These are phyloP conservation scores for Phyllosticta ampelicida DNA, from an alignment of 2,329 filamentous ascomycete genomes.

Conservation along the genomic window DNA sequence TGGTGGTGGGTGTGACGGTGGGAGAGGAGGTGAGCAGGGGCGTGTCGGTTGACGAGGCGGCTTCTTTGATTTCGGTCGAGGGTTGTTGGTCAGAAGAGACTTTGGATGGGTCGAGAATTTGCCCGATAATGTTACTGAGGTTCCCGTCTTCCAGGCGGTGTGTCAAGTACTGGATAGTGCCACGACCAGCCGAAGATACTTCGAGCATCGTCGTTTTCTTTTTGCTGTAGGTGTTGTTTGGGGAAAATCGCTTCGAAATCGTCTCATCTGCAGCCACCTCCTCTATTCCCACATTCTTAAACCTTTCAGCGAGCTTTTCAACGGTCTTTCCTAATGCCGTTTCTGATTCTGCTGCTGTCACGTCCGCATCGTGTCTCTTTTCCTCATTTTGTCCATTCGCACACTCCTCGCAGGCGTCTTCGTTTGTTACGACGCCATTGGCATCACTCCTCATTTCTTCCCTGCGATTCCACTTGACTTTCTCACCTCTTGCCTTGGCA, in stretches of 20 bases:
- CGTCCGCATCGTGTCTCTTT: not conserved
- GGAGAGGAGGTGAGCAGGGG: slow-evolving; percentile 18
- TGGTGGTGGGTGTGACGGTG: slow-evolving; percentile 18
- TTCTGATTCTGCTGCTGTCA: not conserved
- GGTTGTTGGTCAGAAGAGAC: slow-evolving; percentile 17
- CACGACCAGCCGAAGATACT: slow-evolving; percentile 49
- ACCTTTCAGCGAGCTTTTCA: not conserved
- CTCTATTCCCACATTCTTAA: not conserved
- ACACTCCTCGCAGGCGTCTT: slow-evolving; percentile 3
- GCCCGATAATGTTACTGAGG: slow-evolving; percentile 53
- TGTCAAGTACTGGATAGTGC: slow-evolving; percentile 66
- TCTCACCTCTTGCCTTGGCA: slow-evolving; percentile 23
- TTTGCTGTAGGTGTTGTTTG: slow-evolving; percentile 1
- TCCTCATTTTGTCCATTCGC: not conserved
- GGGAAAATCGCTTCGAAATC: not conserved
- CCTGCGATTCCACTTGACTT: slow-evolving; percentile 27
- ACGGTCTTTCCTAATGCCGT: not conserved
- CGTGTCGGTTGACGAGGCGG: slow-evolving; percentile 15
- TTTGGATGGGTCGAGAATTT: slow-evolving; percentile 42
- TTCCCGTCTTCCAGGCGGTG: slow-evolving; percentile 65
- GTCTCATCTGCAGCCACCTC: not conserved
- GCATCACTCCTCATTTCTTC: slow-evolving; percentile 20
- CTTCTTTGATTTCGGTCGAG: slow-evolving; percentile 15
- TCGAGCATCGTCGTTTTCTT: slow-evolving; percentile 21
- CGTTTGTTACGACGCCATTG: not conserved